Evolutionary conservation across 352 stramenopile species (phyloP), one percentile per base, ranked within the genome.

Genomic region (Phytophthora gonapodyides): DNA sequence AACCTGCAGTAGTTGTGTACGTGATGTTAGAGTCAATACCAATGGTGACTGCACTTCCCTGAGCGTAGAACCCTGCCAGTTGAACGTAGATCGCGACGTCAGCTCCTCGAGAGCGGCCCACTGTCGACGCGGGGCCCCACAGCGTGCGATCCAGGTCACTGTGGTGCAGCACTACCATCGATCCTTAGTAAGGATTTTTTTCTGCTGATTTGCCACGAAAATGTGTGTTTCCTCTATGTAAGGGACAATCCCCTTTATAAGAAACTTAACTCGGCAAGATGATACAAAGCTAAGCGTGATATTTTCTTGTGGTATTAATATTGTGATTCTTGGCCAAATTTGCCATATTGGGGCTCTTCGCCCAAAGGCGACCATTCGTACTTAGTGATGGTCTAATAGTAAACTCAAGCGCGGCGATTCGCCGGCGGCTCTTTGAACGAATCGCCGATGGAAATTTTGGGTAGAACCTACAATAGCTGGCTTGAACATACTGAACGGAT

Each of bases 131-230:
- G 5, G 73, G 70, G 0, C 80, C 80, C 80, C 82, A 92, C 13
- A 92, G 67, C 27, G 73, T 76, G 21, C 77, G 71, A 49, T 89
- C 77, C 42, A 92, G 71, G 17, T 72, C 62, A 35, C 87, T 71
- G 37, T 92, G 80, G 17, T 86, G 67, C 38, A 89, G 52, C 50
- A 90, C 78, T 33, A 89, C 82, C 82, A 92, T 91, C 35, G 54
- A 12, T 44, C 35, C 35, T 0, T n/a, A n/a, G n/a, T n/a, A n/a
- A n/a, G n/a, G n/a, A n/a, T n/a, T 24, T 24, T 3, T 24, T 3
- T 27, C 7, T 44, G 17, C 2, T 10, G n/a, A 40, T 54, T 47
- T 48, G 17, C 24, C 24, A 24, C 21, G 24, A 27, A 27, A 27
- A 27, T 27, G 24, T 27, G 9, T 30, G 9, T 45, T 21, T 30